These are phyloP conservation scores for Alternaria viburni DNA, from an alignment of 2,329 filamentous ascomycete species.

Conservation along the genomic window DNA sequence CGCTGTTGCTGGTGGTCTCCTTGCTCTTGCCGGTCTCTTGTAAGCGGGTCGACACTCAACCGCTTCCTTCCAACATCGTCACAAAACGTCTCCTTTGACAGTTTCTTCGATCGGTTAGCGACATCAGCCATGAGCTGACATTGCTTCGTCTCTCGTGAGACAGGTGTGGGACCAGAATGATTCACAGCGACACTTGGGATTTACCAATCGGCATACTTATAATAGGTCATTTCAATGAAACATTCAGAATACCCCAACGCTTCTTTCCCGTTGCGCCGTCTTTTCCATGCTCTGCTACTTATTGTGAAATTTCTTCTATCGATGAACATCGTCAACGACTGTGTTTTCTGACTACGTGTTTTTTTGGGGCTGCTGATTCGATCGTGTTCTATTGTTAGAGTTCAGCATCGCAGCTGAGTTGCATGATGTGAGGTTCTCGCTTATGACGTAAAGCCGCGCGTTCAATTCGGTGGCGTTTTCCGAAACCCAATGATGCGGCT, in stretches of 20 bases:
- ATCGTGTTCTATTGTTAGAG: not conserved
- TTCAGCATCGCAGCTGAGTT: not conserved
- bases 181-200: not conserved
- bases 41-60: constrained; percentile 19
- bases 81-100: constrained; percentile 9
- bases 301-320: not conserved
- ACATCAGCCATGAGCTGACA: constrained; percentile 10
- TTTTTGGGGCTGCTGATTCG: no score
- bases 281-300: not conserved
- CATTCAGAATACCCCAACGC: not conserved
- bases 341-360: not conserved
- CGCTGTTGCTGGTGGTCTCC: constrained; percentile 39
- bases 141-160: constrained; percentile 20
- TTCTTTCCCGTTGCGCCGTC: not conserved
- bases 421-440: constrained; percentile 1
- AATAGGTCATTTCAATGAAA: constrained; percentile 13
- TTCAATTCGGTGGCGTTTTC: not conserved
- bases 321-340: no score
- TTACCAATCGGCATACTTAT: constrained; percentile 3
- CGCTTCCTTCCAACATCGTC: not conserved
- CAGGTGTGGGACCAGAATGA: constrained; percentile 7
- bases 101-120: constrained; percentile 7
- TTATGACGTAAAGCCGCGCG: constrained; percentile 8
- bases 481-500: not conserved
- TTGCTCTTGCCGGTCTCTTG: constrained; percentile 43